Conservation (phyloP, 2,329 filamentous ascomycete genomes). For the Fusarium penzigii region DNA sequence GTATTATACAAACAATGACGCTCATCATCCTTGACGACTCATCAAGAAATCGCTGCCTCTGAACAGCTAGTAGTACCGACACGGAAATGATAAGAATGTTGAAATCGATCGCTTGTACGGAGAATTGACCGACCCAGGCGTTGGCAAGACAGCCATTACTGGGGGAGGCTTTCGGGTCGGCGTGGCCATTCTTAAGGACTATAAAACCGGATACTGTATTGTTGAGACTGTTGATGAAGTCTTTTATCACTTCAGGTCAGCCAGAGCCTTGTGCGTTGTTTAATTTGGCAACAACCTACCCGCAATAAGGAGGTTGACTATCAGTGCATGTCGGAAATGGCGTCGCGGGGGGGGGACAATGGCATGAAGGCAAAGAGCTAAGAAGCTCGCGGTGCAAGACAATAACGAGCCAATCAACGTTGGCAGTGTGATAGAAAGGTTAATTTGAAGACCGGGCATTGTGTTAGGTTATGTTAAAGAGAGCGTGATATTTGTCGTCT, state of each 20-base stretch:
- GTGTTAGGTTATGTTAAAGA: too few relatives aligned
- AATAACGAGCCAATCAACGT: too few relatives aligned
- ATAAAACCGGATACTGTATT: not conserved
- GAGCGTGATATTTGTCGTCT: too few relatives aligned
- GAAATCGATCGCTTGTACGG: conserved; percentile 3
- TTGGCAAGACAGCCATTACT: not conserved
- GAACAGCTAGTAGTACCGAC: not conserved
- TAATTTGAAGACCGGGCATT: too few relatives aligned
- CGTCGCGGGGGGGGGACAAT: not conserved
- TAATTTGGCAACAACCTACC: not conserved
- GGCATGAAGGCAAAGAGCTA: too few relatives aligned
- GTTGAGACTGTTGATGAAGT: not conserved
- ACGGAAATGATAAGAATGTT: not conserved
- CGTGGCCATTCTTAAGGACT: not conserved
- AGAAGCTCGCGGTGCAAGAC: too few relatives aligned
- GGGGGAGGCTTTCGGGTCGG: not conserved
- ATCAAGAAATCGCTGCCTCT: not conserved
- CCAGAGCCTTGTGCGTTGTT: not conserved
- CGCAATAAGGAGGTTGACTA: not conserved
- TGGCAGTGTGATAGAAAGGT: too few relatives aligned
- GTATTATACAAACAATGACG: not conserved
- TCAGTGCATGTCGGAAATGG: not conserved
- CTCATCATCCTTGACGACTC: not conserved
- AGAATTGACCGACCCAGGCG: conserved; percentile 2
- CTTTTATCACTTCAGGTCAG: not conserved